Evolutionary conservation across 305 asterid genomes (phyloP), one percentile per base, ranked within the genome.

Genomic region (Solanum aculeatissimum): DNA sequence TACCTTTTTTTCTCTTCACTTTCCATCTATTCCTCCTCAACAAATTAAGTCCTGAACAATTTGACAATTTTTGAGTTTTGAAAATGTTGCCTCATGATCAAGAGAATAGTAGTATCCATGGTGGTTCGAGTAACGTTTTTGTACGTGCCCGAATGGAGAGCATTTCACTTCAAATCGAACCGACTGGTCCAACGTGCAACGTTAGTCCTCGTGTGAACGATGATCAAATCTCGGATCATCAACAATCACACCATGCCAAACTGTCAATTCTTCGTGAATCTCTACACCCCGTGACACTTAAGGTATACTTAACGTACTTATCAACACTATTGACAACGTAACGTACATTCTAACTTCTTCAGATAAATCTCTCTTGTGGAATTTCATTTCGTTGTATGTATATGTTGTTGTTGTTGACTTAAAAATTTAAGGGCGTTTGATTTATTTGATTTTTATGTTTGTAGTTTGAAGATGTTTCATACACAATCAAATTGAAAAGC

Each of bases 401-500:
- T n/a, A n/a, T n/a, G n/a, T n/a, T n/a, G n/a, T n/a, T n/a, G n/a
- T n/a, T n/a, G n/a, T n/a, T n/a, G 74, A 66, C 45, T 23, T 32
- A 32, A 66, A 0, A 0, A 1, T 15, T 32, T 8, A 14, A 25
- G n/a, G n/a, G n/a, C n/a, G n/a, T n/a, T n/a, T n/a, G n/a, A 35
- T 13, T 6, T 13, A 27, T 23, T 13, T 13, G 21, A 12, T 2
- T 38, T 12, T 16, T 15, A 4, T 19, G 49, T 66, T 68, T 85
- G 77, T 90, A 95, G 99, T 95, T 95, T 86, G 98, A 94, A 86
- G 97, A 94, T 85, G 95, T 94, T n/a, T 69, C 91, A 7, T 95
- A 93, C 82, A 72, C 91, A 51, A 89, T 95, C 21, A 87, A 81
- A 62, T 66, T 91, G 63, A 84, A 65, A 84, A 86, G 16, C 82